Evolutionary conservation across 306 rosid species (phyloP).

Genomic region (Trichosanthes truncata): DNA sequence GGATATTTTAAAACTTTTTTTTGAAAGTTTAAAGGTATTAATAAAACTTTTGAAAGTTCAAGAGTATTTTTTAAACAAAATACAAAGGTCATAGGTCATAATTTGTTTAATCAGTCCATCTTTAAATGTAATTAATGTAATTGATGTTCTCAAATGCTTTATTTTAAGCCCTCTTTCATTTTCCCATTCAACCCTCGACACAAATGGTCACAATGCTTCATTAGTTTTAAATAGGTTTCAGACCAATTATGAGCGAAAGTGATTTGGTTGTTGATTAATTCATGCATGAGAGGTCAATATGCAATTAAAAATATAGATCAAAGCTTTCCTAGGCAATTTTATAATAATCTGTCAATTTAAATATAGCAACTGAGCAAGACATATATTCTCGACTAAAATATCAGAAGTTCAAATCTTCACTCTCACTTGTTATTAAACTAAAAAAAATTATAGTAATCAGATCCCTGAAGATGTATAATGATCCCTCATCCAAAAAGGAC

Average conservation of each 20-base stretch:
- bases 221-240: not conserved
- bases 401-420: no score
- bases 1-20: no score
- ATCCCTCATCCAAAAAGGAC: not conserved
- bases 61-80: no score
- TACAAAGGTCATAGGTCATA: no score
- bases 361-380: no score
- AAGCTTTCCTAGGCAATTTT: no score
- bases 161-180: not conserved
- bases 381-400: no score
- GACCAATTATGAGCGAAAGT: not conserved
- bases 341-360: no score
- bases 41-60: no score
- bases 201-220: not conserved
- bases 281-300: not conserved
- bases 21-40: no score
- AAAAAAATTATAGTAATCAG: not conserved
- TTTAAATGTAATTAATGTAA: not conserved
- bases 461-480: not conserved
- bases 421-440: no score
- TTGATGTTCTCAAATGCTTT: not conserved
- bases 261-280: no score
- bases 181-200: not conserved
- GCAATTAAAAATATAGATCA: not conserved
- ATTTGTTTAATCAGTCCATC: not conserved